Evolutionary conservation across 116 monocot species (phyloP).

Genomic region (Dioscorea cayenensis): DNA sequence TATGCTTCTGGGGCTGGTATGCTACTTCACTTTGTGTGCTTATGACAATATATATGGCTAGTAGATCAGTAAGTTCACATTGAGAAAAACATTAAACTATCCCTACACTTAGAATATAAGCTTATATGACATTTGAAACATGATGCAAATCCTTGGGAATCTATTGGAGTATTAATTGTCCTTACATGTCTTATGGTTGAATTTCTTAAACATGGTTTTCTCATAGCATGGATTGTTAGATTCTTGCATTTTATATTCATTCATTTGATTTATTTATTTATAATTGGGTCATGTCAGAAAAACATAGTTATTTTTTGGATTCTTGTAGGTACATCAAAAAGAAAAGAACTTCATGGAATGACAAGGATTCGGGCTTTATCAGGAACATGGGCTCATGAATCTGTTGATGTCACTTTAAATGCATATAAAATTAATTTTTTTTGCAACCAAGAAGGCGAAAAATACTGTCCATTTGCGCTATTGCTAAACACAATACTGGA

Average conservation of each 20-base stretch:
- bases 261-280: neutral
- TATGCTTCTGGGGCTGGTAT: conserved; percentile 53
- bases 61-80: too few species aligned
- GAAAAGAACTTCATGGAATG: conserved; percentile 81
- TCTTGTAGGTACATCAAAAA: conserved; percentile 70
- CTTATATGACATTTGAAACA: too few species aligned
- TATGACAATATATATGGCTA: neutral
- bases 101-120: too few species aligned
- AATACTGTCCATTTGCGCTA: conserved; percentile 61
- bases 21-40: neutral
- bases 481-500: conserved; percentile 59
- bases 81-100: too few species aligned
- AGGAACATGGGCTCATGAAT: conserved; percentile 59
- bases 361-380: conserved; percentile 31
- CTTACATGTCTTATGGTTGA: too few species aligned
- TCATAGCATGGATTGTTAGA: neutral
- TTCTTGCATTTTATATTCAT: neutral
- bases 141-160: too few species aligned
- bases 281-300: neutral
- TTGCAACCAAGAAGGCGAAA: conserved; percentile 40
- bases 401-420: conserved; percentile 39
- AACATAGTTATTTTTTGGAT: neutral
- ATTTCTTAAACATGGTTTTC: too few species aligned
- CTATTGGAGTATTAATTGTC: too few species aligned
- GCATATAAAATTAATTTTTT: conserved; percentile 61